These are phyloP conservation scores for Bryum argenteum DNA, from an alignment of 225 moss, liverwort and hornwort genomes.

Conservation along the genomic window DNA sequence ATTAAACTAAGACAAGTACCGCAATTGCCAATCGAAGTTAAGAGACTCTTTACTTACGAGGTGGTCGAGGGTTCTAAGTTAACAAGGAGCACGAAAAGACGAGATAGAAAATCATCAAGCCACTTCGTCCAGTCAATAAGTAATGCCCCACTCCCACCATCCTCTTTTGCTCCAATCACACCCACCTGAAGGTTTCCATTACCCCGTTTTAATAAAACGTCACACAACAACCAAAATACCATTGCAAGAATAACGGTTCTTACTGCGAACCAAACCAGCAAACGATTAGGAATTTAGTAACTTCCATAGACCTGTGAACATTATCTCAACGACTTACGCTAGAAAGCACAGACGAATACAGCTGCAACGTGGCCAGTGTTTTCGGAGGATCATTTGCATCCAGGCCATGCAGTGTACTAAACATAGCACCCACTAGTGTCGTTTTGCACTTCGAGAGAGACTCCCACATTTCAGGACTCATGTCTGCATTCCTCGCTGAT, in stretches of 20 bases:
- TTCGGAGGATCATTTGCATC: slow-evolving; percentile 91
- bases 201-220: slow-evolving; percentile 6
- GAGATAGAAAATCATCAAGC: slow-evolving; percentile 74
- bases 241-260: slow-evolving; percentile 10
- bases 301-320: slow-evolving; percentile 11
- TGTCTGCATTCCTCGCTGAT: slow-evolving; percentile 39
- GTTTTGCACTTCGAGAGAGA: slow-evolving; percentile 63
- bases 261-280: neutral
- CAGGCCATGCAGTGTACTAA: slow-evolving; percentile 74
- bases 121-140: slow-evolving; percentile 78
- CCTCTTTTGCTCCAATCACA: slow-evolving; percentile 55
- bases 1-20: slow-evolving; percentile 4
- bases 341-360: slow-evolving; percentile 85
- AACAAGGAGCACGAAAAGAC: slow-evolving; percentile 74
- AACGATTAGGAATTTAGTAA: slow-evolving; percentile 3
- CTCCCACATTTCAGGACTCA: slow-evolving; percentile 49
- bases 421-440: slow-evolving; percentile 73
- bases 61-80: slow-evolving; percentile 72
- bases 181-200: slow-evolving; percentile 53
- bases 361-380: slow-evolving; percentile 79
- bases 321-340: slow-evolving; percentile 63
- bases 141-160: slow-evolving; percentile 63
- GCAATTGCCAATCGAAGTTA: slow-evolving; percentile 1
- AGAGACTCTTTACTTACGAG: slow-evolving; percentile 53
- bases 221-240: neutral